Evolutionary conservation across 2,329 filamentous ascomycete genomes (phyloP).

Genomic region (Drechslera avenae): DNA sequence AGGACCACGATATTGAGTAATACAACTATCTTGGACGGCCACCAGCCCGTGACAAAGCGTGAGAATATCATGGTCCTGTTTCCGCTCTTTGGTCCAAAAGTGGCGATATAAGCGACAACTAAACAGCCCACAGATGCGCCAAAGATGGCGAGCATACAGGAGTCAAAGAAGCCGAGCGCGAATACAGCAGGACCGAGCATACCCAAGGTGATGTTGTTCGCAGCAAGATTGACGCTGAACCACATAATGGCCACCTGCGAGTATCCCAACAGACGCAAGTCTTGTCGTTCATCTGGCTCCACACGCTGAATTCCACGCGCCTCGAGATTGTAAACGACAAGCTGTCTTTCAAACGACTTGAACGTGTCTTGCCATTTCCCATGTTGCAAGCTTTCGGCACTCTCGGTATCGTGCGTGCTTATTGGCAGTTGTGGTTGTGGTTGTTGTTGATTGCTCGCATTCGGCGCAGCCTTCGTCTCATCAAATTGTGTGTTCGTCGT

Average conservation of each 20-base stretch:
- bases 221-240: slow-evolving; percentile 66
- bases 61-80: slow-evolving; percentile 66
- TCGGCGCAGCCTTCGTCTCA: slow-evolving; percentile 30
- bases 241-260: slow-evolving; percentile 63
- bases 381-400: background rate
- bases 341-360: slow-evolving; percentile 48
- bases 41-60: slow-evolving; percentile 67
- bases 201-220: slow-evolving; percentile 68
- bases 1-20: slow-evolving; percentile 67
- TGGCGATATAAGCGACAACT: slow-evolving; percentile 64
- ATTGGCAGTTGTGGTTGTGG: slow-evolving; percentile 18
- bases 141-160: slow-evolving; percentile 62
- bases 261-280: slow-evolving; percentile 58
- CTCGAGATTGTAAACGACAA: slow-evolving; percentile 61
- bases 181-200: slow-evolving; percentile 66
- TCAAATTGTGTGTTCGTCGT: slow-evolving; percentile 9
- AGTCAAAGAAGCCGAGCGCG: slow-evolving; percentile 63
- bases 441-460: slow-evolving; percentile 12
- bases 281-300: slow-evolving; percentile 59
- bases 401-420: slow-evolving; percentile 10
- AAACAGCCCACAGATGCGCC: slow-evolving; percentile 62
- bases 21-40: slow-evolving; percentile 67
- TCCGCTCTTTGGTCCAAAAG: slow-evolving; percentile 65
- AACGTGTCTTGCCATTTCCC: slow-evolving; percentile 28
- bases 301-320: slow-evolving; percentile 66